Evolutionary conservation across 2,329 filamentous ascomycete genomes (phyloP).

Genomic region (Paracamarosporium sp.): DNA sequence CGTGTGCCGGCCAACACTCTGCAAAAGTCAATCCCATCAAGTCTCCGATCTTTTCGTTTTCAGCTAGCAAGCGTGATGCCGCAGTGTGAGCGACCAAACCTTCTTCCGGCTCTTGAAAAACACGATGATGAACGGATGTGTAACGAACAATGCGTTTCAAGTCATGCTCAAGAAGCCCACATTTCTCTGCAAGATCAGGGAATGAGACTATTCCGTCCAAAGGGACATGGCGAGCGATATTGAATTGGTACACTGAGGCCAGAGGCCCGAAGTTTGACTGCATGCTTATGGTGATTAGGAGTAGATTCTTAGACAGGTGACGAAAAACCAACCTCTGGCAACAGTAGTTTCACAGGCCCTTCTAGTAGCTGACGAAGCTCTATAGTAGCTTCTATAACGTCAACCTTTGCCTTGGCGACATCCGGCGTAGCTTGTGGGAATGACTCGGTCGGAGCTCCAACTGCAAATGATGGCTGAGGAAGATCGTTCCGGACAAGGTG

Average conservation of each 20-base stretch:
- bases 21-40: constrained; percentile 14
- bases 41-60: constrained; percentile 13
- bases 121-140: constrained; percentile 46
- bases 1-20: constrained; percentile 13
- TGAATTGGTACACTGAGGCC: not conserved
- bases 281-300: not conserved
- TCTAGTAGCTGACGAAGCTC: constrained; percentile 18
- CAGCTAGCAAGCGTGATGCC: constrained; percentile 21
- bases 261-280: constrained; percentile 18
- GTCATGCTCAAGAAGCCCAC: constrained; percentile 14
- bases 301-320: not conserved
- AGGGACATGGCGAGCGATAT: constrained; percentile 1
- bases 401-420: constrained; percentile 3
- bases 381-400: constrained; percentile 13
- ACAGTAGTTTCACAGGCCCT: constrained; percentile 12
- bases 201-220: constrained; percentile 8
- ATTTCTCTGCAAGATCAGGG: constrained; percentile 5
- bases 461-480: constrained; percentile 9
- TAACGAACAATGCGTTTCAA: constrained; percentile 49
- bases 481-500: constrained; percentile 4
- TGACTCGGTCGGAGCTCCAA: constrained; percentile 6
- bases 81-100: constrained; percentile 51
- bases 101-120: constrained; percentile 49
- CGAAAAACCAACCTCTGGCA: constrained; percentile 12
- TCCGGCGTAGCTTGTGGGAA: constrained; percentile 3